These are phyloP conservation scores for Phyllosticta ampelicida DNA, from an alignment of 2,329 filamentous ascomycete species.

Conservation along the genomic window DNA sequence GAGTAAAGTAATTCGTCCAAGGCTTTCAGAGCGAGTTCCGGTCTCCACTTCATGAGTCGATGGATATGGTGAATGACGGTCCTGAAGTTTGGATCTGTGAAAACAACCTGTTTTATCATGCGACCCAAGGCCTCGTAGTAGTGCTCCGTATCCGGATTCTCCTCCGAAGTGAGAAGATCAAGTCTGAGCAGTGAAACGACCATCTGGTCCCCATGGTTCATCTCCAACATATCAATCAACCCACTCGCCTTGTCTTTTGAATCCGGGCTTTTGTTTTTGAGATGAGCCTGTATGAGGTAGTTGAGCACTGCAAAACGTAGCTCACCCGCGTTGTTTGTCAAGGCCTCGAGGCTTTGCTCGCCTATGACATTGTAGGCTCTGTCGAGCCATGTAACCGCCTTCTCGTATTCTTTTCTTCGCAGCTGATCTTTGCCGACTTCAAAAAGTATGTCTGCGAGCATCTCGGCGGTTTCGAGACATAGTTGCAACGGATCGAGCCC, in stretches of 20 bases:
- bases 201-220: slow-evolving; percentile 52
- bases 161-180: slow-evolving; percentile 48
- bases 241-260: slow-evolving; percentile 43
- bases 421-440: slow-evolving; percentile 58
- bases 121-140: slow-evolving; percentile 27
- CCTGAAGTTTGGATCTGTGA: slow-evolving; percentile 54
- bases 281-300: slow-evolving; percentile 44
- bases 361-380: slow-evolving; percentile 53
- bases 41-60: slow-evolving; percentile 40
- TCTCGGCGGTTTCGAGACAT: slow-evolving; percentile 40
- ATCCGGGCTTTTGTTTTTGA: slow-evolving; percentile 38
- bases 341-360: slow-evolving; percentile 41
- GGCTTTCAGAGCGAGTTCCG: slow-evolving; percentile 30
- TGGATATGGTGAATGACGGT: slow-evolving; percentile 58
- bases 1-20: slow-evolving; percentile 54
- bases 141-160: slow-evolving; percentile 25
- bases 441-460: slow-evolving; percentile 56
- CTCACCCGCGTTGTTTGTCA: slow-evolving; percentile 51
- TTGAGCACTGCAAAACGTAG: slow-evolving; percentile 58
- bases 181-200: slow-evolving; percentile 58
- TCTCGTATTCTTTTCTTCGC: slow-evolving; percentile 39
- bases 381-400: slow-evolving; percentile 62
- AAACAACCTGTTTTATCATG: slow-evolving; percentile 50
- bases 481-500: slow-evolving; percentile 33
- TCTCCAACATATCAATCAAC: slow-evolving; percentile 51